Conservation (phyloP, 805 yeast genomes). For the Tetrapisispora iriomotensis region DNA sequence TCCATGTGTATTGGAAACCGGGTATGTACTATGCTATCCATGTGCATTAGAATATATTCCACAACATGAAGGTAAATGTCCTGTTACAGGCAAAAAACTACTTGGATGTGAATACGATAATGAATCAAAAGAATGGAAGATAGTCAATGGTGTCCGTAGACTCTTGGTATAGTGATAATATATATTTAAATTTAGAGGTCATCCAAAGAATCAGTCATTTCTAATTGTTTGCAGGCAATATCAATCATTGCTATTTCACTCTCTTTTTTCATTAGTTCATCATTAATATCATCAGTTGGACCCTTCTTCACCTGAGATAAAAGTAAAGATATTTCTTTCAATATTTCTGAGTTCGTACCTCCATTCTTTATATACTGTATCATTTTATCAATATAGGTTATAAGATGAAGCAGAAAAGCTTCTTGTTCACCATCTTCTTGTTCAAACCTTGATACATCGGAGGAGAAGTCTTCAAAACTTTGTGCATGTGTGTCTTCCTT, state of each 20-base stretch:
- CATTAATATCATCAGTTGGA: constrained; percentile 20
- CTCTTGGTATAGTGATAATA: constrained; percentile 42
- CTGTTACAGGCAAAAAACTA: constrained; percentile 64
- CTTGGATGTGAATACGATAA: constrained; percentile 60
- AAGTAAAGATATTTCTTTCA: constrained; percentile 16
- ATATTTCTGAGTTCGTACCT: constrained; percentile 5
- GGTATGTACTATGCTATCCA: constrained; percentile 79
- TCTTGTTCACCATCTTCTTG: constrained; percentile 3
- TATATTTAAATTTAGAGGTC: background rate
- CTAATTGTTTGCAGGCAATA: constrained; percentile 25
- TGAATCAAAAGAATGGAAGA: constrained; percentile 53
- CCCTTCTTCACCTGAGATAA: constrained; percentile 14
- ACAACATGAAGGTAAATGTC: constrained; percentile 52
- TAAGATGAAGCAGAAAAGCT: constrained; percentile 6
- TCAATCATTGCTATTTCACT: constrained; percentile 18
- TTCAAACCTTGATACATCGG: background rate
- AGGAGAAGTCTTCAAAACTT: too few relatives aligned
- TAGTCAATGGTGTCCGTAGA: constrained; percentile 68
- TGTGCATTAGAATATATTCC: constrained; percentile 65
- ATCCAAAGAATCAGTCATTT: constrained; percentile 1
- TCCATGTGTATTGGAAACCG: constrained; percentile 86
- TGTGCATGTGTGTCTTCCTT: too few relatives aligned
- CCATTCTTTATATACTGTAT: constrained; percentile 12
- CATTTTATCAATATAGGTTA: constrained; percentile 12
- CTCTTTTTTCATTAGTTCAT: constrained; percentile 17